Base-by-base conservation (phyloP, 257 asterid genomes). In the Handroanthus guayacan region DNA sequence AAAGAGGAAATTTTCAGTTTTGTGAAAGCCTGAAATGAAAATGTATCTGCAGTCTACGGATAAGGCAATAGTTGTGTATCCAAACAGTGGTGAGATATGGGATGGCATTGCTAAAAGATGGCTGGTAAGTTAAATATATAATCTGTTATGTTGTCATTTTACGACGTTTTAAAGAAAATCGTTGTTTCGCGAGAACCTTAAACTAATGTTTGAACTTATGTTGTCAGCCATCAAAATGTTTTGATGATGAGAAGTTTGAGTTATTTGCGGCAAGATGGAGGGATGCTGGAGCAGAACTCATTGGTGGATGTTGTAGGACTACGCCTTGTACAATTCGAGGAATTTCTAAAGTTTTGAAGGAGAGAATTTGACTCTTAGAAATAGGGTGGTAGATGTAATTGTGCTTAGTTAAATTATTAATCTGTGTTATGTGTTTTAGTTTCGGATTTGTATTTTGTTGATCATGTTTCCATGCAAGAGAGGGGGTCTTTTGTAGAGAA, bases 301-400 rank as follows among this genome's bases (percentile, higher is more conserved):
- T 90, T 0, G 97, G 97, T 14, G 97, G 98, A 20, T 93, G 96
- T 81, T 91, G 96, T 68, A 85, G 93, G 45, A 93, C 98, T 2
- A 86, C 92, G 0, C 98, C 96, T 2, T 69, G 79, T 18, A 91
- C 97, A 9, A 68, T 89, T 74, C 79, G 77, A 71, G 82, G 82
- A n/a, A 72, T 93, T 76, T 91, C 97, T 25, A 78, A 77, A 61
- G 92, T 65, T 50, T 66, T 93, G 56, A 93, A 88, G 83, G 86
- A 75, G 72, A 80, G 75, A 69, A 52, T 9, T 5, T 52, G 70
- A 34, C n/a, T 69, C 50, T 13, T 34, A 69, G 64, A 62, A 60
- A 1, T 52, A 66, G 60, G 55, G 9, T 17, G 44, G 47, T 31
- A 16, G 48, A 9, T 13, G 7, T 25, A 63, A 17, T 62, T 34